Evolutionary conservation across 352 stramenopile genomes (phyloP).

Genomic region (Phytophthora ohioensis): DNA sequence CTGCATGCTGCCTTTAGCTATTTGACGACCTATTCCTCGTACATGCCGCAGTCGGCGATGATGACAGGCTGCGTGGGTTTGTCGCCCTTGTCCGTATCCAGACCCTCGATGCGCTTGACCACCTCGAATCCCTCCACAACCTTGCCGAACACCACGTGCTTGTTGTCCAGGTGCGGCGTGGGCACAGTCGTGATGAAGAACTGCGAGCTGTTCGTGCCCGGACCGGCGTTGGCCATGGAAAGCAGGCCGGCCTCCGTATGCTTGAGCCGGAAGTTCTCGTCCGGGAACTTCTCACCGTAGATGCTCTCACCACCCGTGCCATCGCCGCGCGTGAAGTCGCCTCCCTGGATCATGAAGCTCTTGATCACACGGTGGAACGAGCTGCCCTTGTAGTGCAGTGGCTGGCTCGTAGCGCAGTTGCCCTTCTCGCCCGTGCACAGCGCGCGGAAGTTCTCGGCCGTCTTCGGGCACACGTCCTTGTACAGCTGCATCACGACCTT

Average conservation of each 20-base stretch:
- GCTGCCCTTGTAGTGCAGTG: slow-evolving; percentile 98
- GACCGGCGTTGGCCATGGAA: slow-evolving; percentile 97
- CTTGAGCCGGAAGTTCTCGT: slow-evolving; percentile 99
- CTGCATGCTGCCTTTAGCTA: too few species aligned
- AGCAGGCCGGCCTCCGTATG: slow-evolving; percentile 96
- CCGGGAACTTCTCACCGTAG: slow-evolving; percentile 94
- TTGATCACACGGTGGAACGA: slow-evolving; percentile 98
- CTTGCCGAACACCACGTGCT: slow-evolving; percentile 98
- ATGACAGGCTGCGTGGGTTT: slow-evolving; percentile 93
- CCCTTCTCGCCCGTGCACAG: slow-evolving; percentile 99
- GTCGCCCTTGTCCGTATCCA: slow-evolving; percentile 91
- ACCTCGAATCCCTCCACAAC: slow-evolving; percentile 93
- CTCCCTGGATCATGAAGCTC: slow-evolving; percentile 95
- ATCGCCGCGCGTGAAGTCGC: slow-evolving; percentile 96
- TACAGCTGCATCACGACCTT: slow-evolving; percentile 97
- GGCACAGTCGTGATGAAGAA: slow-evolving; percentile 97
- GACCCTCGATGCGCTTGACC: slow-evolving; percentile 93
- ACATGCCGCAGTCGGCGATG: slow-evolving; percentile 97
- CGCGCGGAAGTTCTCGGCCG: slow-evolving; percentile 98
- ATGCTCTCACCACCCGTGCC: slow-evolving; percentile 96
- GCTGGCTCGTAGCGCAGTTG: slow-evolving; percentile 76
- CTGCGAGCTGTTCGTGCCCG: slow-evolving; percentile 97
- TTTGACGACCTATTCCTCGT: slow-evolving; percentile 33
- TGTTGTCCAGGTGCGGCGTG: slow-evolving; percentile 97
- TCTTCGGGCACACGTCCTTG: slow-evolving; percentile 97